These are phyloP conservation scores for Gaeumannomyces tritici DNA, from an alignment of 2,329 filamentous ascomycete genomes.

Conservation along the genomic window DNA sequence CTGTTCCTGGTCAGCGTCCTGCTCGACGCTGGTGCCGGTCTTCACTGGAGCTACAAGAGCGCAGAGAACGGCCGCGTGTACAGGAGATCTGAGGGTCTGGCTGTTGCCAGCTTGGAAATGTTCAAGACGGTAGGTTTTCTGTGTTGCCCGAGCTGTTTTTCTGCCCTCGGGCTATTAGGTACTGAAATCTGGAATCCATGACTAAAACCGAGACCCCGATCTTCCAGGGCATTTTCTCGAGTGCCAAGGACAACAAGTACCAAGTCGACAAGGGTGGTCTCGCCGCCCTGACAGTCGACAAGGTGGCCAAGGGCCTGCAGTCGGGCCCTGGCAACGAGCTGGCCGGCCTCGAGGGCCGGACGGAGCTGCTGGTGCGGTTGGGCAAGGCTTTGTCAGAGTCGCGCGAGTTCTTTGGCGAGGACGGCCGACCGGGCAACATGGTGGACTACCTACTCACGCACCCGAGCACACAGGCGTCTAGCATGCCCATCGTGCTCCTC, in stretches of 20 bases:
- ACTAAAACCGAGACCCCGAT: not conserved
- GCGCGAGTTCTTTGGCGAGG: conserved; percentile 71
- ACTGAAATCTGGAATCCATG: not conserved
- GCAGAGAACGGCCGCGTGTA: conserved; percentile 78
- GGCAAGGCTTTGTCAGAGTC: conserved; percentile 66
- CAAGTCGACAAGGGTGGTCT: conserved; percentile 84
- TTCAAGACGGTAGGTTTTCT: conserved; percentile 58
- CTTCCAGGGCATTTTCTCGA: conserved; percentile 68
- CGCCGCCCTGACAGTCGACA: conserved; percentile 61
- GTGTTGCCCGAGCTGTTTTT: not conserved
- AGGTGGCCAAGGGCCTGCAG: conserved; percentile 74
- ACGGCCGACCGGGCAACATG: conserved; percentile 87
- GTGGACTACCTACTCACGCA: conserved; percentile 92
- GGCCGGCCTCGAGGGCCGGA: conserved; percentile 75
- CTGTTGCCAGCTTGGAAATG: conserved; percentile 73
- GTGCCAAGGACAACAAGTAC: conserved; percentile 68
- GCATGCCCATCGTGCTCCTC: conserved; percentile 75
- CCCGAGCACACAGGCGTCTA: conserved; percentile 79
- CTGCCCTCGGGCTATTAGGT: not conserved
- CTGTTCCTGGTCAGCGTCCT: conserved; percentile 73
- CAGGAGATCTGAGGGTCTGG: conserved; percentile 78
- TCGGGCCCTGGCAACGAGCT: conserved; percentile 73
- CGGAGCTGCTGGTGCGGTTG: conserved; percentile 67
- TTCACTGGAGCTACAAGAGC: conserved; percentile 86
- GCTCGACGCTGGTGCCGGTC: conserved; percentile 82